A percentile compares a stretch with the other conserved stretches of the same genome.
These are phyloP conservation scores for Scheffersomyces lignicola DNA, from an alignment of 1,139 yeast genomes.

Conservation along the genomic window DNA sequence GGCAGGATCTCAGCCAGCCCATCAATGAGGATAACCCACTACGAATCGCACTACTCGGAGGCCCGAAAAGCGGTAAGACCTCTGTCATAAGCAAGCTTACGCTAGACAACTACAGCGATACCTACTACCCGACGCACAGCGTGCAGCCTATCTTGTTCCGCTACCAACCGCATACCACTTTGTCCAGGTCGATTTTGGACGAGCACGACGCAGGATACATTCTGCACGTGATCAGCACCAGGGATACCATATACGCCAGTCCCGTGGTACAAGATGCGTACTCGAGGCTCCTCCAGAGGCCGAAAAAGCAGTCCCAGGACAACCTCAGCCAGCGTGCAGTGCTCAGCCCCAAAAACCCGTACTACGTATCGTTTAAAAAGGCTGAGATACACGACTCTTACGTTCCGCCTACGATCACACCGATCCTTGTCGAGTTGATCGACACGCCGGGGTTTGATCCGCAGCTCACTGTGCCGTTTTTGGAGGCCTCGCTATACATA, in stretches of 20 bases:
- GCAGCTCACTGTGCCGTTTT: slow-evolving; percentile 66
- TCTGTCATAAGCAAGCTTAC: slow-evolving; percentile 51
- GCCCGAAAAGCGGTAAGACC: slow-evolving; percentile 52
- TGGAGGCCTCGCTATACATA: slow-evolving; percentile 67
- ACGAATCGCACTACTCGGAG: slow-evolving; percentile 60
- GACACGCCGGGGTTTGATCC: slow-evolving; percentile 74
- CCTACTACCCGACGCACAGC: slow-evolving; percentile 67
- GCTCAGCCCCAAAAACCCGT: slow-evolving; percentile 20
- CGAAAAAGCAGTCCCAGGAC: slow-evolving; percentile 14
- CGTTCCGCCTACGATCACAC: slow-evolving; percentile 47
- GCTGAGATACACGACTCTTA: slow-evolving; percentile 20
- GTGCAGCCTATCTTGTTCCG: slow-evolving; percentile 56
- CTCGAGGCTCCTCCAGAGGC: slow-evolving; percentile 15
- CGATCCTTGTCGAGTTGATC: slow-evolving; percentile 63
- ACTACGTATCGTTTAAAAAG: slow-evolving; percentile 22
- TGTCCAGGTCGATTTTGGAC: slow-evolving; percentile 50
- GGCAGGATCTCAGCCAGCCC: slow-evolving; percentile 14
- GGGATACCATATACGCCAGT: slow-evolving; percentile 21
- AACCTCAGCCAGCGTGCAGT: neutral
- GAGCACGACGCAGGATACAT: slow-evolving; percentile 25
- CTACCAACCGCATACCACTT: slow-evolving; percentile 41
- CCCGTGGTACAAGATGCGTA: slow-evolving; percentile 29
- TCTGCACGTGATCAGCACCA: slow-evolving; percentile 7
- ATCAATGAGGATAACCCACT: slow-evolving; percentile 39
- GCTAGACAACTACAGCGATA: slow-evolving; percentile 49